These are phyloP conservation scores for Lasiodiplodia citricola DNA, from an alignment of 2,329 filamentous ascomycete genomes.

Conservation along the genomic window DNA sequence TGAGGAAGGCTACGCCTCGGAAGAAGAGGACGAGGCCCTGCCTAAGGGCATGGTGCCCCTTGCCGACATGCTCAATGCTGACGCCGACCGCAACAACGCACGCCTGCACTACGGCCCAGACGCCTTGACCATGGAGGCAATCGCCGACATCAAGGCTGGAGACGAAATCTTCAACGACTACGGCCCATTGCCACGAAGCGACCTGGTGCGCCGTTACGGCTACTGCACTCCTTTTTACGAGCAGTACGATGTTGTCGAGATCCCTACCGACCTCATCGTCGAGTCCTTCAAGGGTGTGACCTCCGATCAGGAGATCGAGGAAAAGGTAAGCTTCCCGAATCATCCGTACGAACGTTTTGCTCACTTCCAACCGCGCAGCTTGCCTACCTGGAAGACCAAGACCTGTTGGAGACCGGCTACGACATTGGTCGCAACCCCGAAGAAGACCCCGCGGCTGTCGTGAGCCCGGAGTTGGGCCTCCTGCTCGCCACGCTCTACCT, in stretches of 20 bases:
- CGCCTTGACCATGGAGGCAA: constrained; percentile 71
- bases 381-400: constrained; percentile 65
- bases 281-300: constrained; percentile 51
- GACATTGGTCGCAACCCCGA: constrained; percentile 52
- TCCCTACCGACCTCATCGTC: constrained; percentile 67
- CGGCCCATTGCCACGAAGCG: constrained; percentile 80
- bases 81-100: constrained; percentile 79
- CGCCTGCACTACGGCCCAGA: constrained; percentile 66
- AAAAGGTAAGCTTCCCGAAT: constrained; percentile 31
- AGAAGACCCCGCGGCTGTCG: constrained; percentile 37
- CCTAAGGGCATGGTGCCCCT: constrained; percentile 88
- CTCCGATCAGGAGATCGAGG: constrained; percentile 37
- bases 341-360: neutral
- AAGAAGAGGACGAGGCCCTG: constrained; percentile 54
- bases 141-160: constrained; percentile 70
- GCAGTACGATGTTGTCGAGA: constrained; percentile 81
- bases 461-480: constrained; percentile 49
- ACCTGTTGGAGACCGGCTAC: constrained; percentile 74
- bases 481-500: constrained; percentile 54
- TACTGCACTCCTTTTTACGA: constrained; percentile 82
- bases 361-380: constrained; percentile 36
- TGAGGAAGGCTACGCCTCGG: constrained; percentile 57
- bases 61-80: constrained; percentile 87
- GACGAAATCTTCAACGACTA: constrained; percentile 90
- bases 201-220: constrained; percentile 83